phyloP scores from a whole-genome alignment of 208 protist species.

The Dictyostelium gargantuum region DNA sequence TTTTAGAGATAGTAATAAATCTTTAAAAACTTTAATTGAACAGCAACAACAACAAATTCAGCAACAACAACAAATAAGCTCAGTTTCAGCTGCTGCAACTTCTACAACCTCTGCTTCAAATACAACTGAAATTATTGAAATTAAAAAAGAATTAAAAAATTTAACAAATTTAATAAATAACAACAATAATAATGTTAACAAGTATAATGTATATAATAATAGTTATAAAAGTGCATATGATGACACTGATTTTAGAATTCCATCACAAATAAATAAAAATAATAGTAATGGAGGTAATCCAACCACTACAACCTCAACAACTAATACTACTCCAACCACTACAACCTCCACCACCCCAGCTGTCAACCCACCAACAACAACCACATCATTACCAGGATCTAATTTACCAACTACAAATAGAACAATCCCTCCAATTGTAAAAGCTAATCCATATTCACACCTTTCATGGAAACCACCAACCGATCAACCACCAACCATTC shows the following conservation, averaged over 20 bases:
- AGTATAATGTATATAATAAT: not conserved
- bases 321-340: not conserved
- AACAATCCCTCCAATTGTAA: not conserved
- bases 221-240: not conserved
- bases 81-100: not conserved
- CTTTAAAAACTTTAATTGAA: not conserved
- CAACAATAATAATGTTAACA: not conserved
- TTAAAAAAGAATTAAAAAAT: slow-evolving; percentile 52
- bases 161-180: slow-evolving; percentile 3
- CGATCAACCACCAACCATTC: slow-evolving; percentile 15
- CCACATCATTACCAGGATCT: not conserved
- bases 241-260: no score
- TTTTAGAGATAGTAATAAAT: not conserved
- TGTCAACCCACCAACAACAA: not conserved
- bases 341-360: not conserved
- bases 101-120: not conserved
- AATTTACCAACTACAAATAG: not conserved
- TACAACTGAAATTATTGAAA: slow-evolving; percentile 23
- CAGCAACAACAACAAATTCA: not conserved
- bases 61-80: not conserved
- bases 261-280: not conserved
- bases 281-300: not conserved
- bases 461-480: slow-evolving; percentile 24
- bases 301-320: not conserved
- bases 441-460: slow-evolving; percentile 15